Percentiles rank a stretch among this genome's conserved stretches.
phyloP scores from a whole-genome alignment of 352 stramenopile species.

The Phytopythium oedochilum region DNA sequence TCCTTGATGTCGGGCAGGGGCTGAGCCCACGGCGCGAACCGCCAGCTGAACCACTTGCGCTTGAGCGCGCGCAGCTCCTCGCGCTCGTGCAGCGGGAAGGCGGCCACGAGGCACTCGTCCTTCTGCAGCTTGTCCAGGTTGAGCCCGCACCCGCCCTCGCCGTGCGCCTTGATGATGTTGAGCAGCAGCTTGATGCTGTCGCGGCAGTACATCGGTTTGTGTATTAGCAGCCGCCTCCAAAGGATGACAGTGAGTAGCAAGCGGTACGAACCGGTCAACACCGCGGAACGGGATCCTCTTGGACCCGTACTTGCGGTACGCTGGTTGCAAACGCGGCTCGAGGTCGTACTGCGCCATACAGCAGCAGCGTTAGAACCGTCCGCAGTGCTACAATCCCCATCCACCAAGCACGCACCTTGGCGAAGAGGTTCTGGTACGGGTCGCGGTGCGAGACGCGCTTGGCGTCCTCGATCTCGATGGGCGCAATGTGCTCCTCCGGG shows the following conservation, averaged over 20 bases:
- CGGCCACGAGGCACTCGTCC: slow-evolving; percentile 51
- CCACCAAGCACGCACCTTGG: slow-evolving; percentile 29
- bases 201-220: too few species aligned
- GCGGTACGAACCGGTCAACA: slow-evolving; percentile 39
- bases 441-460: slow-evolving; percentile 45
- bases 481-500: slow-evolving; percentile 49
- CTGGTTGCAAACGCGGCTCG: slow-evolving; percentile 46
- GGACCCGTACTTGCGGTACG: slow-evolving; percentile 65
- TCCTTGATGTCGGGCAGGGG: slow-evolving; percentile 64
- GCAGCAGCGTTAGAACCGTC: too few species aligned
- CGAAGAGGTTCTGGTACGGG: slow-evolving; percentile 68
- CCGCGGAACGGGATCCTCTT: slow-evolving; percentile 73
- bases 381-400: too few species aligned
- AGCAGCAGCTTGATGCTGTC: slow-evolving; percentile 64
- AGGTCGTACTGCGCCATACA: slow-evolving; percentile 41
- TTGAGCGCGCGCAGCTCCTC: slow-evolving; percentile 43
- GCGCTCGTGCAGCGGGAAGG: slow-evolving; percentile 56
- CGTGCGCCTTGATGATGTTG: slow-evolving; percentile 58
- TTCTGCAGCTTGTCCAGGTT: slow-evolving; percentile 47
- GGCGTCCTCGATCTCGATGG: slow-evolving; percentile 57
- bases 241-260: too few species aligned
- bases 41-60: slow-evolving; percentile 65
- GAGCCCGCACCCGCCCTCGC: slow-evolving; percentile 54
- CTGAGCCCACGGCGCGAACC: slow-evolving; percentile 50
- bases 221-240: too few species aligned